Evolutionary conservation across 1,284 basidiomycete genomes (phyloP), one percentile per base, ranked within the genome.

Genomic region (Dichomitus squalens): DNA sequence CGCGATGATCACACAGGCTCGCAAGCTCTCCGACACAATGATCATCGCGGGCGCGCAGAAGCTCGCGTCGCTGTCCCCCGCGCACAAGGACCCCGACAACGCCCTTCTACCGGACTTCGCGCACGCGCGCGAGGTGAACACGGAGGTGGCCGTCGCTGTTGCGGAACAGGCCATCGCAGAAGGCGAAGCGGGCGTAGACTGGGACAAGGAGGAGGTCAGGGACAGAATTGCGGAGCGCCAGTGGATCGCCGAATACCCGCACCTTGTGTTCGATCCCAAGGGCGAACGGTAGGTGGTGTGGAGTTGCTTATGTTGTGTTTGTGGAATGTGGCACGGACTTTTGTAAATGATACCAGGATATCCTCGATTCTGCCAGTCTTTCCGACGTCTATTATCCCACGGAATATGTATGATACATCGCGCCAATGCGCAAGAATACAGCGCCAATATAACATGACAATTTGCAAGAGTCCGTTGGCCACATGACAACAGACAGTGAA

Each of bases 91-190:
- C 66, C 81, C 82, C 0, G 80, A 85, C 66, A 77, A 82, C 27
- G 82, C 82, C 0, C 77, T 88, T 21, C 73, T 93, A n/a, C 85
- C 88, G 1, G 86, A 88, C 64, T 86, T 93, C 39, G 77, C 73
- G 8, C 82, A 87, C 56, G 84, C 89, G 0, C 84, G 86, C 0
- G 66, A 70, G 6, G 84, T 90, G 33, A 91, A 89, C 69, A 84
- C 88, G 56, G 87, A 91, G 67, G 80, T 93, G 23, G 89, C 86
- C 0, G 79, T 90, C 0, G 88, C 89, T 0, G 91, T 93, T 16
- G 83, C 89, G 1, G 81, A 88, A 64, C 81, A 87, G 57, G 88
- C 90, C 0, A 79, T 90, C 31, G 76, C 82, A 33, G 91, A 93
- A 69, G 88, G 86, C 0, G 79, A 78, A 41, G 83, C 85, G 0